A percentile compares a stretch with the other conserved stretches of the same genome.
These are phyloP conservation scores for Rhipidocladum racemiflorum DNA, from an alignment of 176 grass and related monocot species.

Conservation along the genomic window DNA sequence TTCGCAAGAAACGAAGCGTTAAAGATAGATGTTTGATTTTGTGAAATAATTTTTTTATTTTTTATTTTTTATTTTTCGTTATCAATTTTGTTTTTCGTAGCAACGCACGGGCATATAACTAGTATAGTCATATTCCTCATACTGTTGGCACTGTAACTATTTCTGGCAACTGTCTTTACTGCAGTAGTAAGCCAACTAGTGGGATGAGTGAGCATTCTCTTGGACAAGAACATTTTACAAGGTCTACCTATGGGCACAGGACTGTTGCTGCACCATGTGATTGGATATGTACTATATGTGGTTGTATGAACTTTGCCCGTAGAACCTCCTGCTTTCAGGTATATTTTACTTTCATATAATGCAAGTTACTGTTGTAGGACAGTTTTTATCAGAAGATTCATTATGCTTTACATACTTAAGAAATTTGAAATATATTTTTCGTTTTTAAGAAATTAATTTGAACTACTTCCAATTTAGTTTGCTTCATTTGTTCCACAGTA, in stretches of 20 bases:
- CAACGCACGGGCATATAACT: too few relatives aligned
- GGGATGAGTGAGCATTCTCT: slow-evolving; percentile 42
- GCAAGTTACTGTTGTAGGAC: neutral
- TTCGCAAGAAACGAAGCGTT: too few relatives aligned
- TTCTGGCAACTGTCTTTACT: slow-evolving; percentile 36
- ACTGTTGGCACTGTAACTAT: neutral
- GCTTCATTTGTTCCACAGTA: neutral
- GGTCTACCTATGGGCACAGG: slow-evolving; percentile 58
- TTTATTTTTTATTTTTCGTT: too few relatives aligned
- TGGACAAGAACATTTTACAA: slow-evolving; percentile 59
- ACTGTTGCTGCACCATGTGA: slow-evolving; percentile 66
- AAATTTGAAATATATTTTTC: too few relatives aligned
- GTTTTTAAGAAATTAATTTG: neutral
- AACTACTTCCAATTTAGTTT: neutral
- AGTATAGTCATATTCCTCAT: too few relatives aligned
- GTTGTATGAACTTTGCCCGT: slow-evolving; percentile 97
- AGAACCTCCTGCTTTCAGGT: slow-evolving; percentile 97
- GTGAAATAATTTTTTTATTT: too few relatives aligned
- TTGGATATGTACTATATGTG: slow-evolving; percentile 93
- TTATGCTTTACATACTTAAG: too few relatives aligned
- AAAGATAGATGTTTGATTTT: too few relatives aligned
- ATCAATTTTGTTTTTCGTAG: too few relatives aligned
- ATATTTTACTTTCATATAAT: neutral
- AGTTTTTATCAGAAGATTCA: neutral
- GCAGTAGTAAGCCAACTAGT: slow-evolving; percentile 95